A percentile compares a stretch with the other conserved stretches of the same genome.
Conservation (phyloP, 1,284 basidiomycete genomes). For the Microbotryomycetes sp. region DNA sequence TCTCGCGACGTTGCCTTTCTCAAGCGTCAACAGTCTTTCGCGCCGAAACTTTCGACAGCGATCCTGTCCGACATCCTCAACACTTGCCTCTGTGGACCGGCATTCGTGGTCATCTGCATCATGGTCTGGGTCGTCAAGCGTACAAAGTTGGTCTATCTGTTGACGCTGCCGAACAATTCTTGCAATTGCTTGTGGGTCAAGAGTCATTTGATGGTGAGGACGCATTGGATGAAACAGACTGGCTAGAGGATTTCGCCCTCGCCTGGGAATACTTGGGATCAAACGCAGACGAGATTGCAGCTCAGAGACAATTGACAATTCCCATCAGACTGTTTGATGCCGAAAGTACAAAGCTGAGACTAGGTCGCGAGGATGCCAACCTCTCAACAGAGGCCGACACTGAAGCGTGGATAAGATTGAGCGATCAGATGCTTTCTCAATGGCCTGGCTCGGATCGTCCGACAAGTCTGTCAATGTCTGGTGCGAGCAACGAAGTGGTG, state of each 20-base stretch:
- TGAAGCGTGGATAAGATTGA: not conserved
- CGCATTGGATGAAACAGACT: conserved; percentile 41
- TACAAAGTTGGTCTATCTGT: conserved; percentile 49
- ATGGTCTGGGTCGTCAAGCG: conserved; percentile 49
- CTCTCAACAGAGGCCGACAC: not conserved
- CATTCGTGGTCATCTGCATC: conserved; percentile 47
- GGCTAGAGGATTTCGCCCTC: conserved; percentile 47
- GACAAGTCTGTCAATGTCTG: conserved; percentile 35
- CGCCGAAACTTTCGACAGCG: not conserved
- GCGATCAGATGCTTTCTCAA: not conserved
- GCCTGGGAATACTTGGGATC: conserved; percentile 44
- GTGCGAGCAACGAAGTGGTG: conserved; percentile 32
- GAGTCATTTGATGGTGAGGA: conserved; percentile 6
- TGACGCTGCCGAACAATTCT: conserved; percentile 47
- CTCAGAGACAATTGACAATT: conserved; percentile 6
- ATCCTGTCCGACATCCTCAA: not conserved
- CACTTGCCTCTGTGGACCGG: conserved; percentile 42
- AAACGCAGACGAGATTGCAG: conserved; percentile 5
- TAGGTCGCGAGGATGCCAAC: conserved; percentile 4
- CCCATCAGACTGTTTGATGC: conserved; percentile 27
- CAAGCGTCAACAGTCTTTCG: conserved; percentile 43
- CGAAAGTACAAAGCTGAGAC: conserved; percentile 7
- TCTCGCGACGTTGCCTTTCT: conserved; percentile 45
- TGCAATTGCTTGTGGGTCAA: conserved; percentile 40
- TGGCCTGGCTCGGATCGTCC: conserved; percentile 14